Conservation (phyloP, 1,139 yeast species). For the Petasospora fabianii region DNA sequence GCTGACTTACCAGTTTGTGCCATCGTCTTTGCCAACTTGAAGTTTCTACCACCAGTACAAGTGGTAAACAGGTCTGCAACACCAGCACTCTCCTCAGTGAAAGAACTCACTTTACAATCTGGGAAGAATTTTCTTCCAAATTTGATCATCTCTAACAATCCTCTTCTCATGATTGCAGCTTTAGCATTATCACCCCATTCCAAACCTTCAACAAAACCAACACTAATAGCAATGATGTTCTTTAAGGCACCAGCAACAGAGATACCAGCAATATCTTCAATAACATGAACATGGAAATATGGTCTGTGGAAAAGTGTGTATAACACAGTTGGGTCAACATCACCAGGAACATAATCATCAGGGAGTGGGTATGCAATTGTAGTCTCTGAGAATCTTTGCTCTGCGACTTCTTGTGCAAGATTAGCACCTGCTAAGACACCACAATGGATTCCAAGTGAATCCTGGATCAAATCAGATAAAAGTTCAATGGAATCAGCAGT, state of each 20-base stretch:
- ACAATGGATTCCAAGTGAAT: constrained; percentile 77
- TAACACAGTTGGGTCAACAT: constrained; percentile 64
- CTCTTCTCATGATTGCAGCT: constrained; percentile 93
- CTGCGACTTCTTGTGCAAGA: constrained; percentile 92
- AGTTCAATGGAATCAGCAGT: constrained; percentile 64
- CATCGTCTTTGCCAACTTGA: constrained; percentile 79
- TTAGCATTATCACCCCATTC: constrained; percentile 99
- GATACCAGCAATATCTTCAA: constrained; percentile 89
- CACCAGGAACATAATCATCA: constrained; percentile 57
- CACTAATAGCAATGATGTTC: constrained; percentile 89
- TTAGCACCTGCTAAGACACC: constrained; percentile 96
- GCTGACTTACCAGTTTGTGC: constrained; percentile 69
- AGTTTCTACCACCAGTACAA: constrained; percentile 95
- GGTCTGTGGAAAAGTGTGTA: constrained; percentile 88
- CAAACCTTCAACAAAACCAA: constrained; percentile 91
- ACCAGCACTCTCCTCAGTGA: constrained; percentile 91
- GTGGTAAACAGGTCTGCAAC: constrained; percentile 96
- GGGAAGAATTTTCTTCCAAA: constrained; percentile 78
- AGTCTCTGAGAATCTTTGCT: constrained; percentile 91
- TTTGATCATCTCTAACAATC: constrained; percentile 79
- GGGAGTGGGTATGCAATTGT: constrained; percentile 86
- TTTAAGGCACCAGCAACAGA: constrained; percentile 94
- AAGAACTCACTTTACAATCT: constrained; percentile 67
- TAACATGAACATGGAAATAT: constrained; percentile 89
- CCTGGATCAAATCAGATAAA: constrained; percentile 69